Percentiles rank a stretch among this genome's conserved stretches.
Evolutionary conservation across 2,329 filamentous ascomycete species (phyloP).

Genomic region (Dothideomycetes sp.): DNA sequence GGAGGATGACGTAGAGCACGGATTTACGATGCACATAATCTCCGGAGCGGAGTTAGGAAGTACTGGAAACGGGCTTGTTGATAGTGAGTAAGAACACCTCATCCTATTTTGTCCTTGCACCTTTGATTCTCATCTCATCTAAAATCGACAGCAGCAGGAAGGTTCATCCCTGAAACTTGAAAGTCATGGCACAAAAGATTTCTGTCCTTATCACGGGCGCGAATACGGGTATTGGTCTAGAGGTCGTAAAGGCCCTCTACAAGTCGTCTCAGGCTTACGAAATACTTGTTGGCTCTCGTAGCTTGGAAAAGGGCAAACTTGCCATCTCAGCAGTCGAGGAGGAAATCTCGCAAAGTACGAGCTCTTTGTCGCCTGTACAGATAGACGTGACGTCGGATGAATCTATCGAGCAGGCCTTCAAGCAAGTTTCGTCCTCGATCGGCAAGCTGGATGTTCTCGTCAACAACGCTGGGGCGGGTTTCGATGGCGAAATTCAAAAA

Average conservation of each 20-base stretch:
- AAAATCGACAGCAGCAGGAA: no score
- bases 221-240: constrained; percentile 62
- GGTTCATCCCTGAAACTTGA: no score
- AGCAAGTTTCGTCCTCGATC: constrained; percentile 58
- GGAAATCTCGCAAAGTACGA: constrained; percentile 21
- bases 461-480: constrained; percentile 64
- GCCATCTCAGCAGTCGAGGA: constrained; percentile 32
- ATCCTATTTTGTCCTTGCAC: no score
- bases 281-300: constrained; percentile 46
- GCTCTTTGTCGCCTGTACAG: constrained; percentile 37
- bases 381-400: constrained; percentile 65
- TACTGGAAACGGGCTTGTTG: no score
- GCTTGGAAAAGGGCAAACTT: constrained; percentile 37
- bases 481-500: no score
- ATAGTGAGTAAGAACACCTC: no score
- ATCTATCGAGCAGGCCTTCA: constrained; percentile 52
- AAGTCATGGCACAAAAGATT: no score
- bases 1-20: no score
- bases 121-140: no score
- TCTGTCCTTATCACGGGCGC: constrained; percentile 52
- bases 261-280: constrained; percentile 41
- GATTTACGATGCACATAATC: no score
- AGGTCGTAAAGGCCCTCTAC: constrained; percentile 86
- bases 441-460: constrained; percentile 79
- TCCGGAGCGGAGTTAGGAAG: no score